Evolutionary conservation across 1,139 yeast genomes (phyloP).

Genomic region (Taphrina communis): DNA sequence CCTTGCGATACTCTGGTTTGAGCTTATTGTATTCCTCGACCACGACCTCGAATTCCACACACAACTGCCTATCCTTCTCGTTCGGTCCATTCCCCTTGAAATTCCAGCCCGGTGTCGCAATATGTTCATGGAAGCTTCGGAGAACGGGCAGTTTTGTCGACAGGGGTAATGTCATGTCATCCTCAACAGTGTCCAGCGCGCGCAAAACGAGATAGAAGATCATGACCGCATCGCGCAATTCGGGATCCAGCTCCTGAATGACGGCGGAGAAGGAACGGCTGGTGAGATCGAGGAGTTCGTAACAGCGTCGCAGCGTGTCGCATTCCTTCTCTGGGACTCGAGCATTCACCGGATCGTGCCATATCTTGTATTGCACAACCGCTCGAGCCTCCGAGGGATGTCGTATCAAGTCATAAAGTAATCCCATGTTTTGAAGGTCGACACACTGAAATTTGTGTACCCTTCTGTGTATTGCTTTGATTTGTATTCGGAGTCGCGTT

Average conservation of each 20-base stretch:
- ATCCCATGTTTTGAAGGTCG: constrained; percentile 13
- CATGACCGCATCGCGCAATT: constrained; percentile 79
- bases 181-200: constrained; percentile 95
- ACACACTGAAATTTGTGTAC: neutral
- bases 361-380: constrained; percentile 47
- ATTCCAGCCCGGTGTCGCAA: constrained; percentile 74
- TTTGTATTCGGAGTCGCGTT: neutral
- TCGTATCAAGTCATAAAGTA: constrained; percentile 18
- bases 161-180: constrained; percentile 86
- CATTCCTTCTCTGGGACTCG: constrained; percentile 57
- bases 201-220: constrained; percentile 82
- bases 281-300: constrained; percentile 67
- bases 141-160: constrained; percentile 74
- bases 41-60: constrained; percentile 74
- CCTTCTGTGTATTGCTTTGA: neutral
- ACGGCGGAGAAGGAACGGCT: constrained; percentile 94
- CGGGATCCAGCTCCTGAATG: constrained; percentile 88
- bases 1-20: constrained; percentile 76
- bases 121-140: constrained; percentile 67
- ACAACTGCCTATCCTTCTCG: constrained; percentile 80
- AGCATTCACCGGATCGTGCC: constrained; percentile 59
- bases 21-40: constrained; percentile 73
- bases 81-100: constrained; percentile 72
- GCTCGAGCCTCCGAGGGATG: constrained; percentile 46
- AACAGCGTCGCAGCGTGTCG: constrained; percentile 66